A percentile compares a stretch with the other conserved stretches of the same genome.
phyloP scores from a whole-genome alignment of 306 rosid species.

The Sophora flavescens region DNA sequence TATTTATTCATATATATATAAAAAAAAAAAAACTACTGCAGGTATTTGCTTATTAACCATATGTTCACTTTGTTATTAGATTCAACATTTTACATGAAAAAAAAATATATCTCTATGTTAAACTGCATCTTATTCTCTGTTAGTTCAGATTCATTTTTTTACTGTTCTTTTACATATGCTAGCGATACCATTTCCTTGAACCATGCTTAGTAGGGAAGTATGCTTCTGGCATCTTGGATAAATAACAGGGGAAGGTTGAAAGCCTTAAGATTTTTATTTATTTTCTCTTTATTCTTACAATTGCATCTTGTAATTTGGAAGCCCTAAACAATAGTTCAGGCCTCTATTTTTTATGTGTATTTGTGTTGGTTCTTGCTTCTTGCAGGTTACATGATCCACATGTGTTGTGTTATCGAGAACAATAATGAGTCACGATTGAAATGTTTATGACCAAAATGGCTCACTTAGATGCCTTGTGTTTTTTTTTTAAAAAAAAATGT shows the following conservation, averaged over 20 bases:
- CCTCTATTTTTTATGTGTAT: too few species aligned
- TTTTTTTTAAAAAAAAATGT: too few species aligned
- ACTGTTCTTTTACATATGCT: background rate
- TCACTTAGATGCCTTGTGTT: too few species aligned
- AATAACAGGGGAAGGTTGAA: background rate
- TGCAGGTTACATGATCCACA: too few species aligned
- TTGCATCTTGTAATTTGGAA: background rate
- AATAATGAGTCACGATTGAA: too few species aligned
- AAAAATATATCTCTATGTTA: conserved; percentile 1
- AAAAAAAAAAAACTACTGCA: conserved; percentile 15
- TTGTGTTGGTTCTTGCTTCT: too few species aligned
- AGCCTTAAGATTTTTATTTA: background rate
- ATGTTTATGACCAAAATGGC: too few species aligned
- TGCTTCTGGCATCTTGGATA: background rate
- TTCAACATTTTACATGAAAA: conserved; percentile 12
- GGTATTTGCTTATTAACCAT: conserved; percentile 3
- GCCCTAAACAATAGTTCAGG: too few species aligned
- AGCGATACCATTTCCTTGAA: background rate
- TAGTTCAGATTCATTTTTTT: conserved; percentile 12
- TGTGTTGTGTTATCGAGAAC: too few species aligned
- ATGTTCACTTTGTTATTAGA: conserved; percentile 18
- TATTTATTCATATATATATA: too few species aligned
- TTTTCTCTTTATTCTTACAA: background rate
- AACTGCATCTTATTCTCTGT: conserved; percentile 17
- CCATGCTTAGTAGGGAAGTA: background rate